phyloP scores from a whole-genome alignment of 805 yeast species.

The Cyberlindnera maritima region DNA sequence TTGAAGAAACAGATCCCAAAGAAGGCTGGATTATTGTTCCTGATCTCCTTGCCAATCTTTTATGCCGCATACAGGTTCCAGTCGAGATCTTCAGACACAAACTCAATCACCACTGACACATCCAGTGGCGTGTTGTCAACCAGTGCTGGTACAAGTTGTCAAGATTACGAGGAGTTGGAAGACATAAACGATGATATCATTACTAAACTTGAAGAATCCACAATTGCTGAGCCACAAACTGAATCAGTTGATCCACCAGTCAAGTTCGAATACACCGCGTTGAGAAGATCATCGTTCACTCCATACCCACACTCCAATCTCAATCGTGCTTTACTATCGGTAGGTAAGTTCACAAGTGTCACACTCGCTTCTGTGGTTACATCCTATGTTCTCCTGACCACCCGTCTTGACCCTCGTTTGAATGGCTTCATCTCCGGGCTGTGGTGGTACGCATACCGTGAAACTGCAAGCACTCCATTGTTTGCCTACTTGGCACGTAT shows the following conservation, averaged over 20 bases:
- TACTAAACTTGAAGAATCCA: conserved; percentile 2
- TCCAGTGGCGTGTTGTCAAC: conserved; percentile 2
- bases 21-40: conserved; percentile 9
- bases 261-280: background rate
- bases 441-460: conserved; percentile 13
- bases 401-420: conserved; percentile 8
- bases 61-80: background rate
- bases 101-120: background rate
- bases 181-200: conserved; percentile 2
- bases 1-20: conserved; percentile 10
- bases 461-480: conserved; percentile 1
- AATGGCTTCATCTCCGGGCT: conserved; percentile 17
- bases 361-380: conserved; percentile 3
- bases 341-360: background rate
- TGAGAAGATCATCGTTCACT: background rate
- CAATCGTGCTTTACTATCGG: background rate
- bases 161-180: conserved; percentile 4
- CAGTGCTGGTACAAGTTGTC: conserved; percentile 3
- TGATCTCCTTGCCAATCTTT: conserved; percentile 11
- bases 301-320: background rate
- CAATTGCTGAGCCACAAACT: background rate
- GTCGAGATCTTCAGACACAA: background rate
- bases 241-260: background rate
- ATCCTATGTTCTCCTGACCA: conserved; percentile 11
- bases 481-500: conserved; percentile 11